Percentiles rank a stretch among this genome's conserved stretches.
phyloP scores from a whole-genome alignment of 257 asterid genomes.

The Solanum paucissectum region DNA sequence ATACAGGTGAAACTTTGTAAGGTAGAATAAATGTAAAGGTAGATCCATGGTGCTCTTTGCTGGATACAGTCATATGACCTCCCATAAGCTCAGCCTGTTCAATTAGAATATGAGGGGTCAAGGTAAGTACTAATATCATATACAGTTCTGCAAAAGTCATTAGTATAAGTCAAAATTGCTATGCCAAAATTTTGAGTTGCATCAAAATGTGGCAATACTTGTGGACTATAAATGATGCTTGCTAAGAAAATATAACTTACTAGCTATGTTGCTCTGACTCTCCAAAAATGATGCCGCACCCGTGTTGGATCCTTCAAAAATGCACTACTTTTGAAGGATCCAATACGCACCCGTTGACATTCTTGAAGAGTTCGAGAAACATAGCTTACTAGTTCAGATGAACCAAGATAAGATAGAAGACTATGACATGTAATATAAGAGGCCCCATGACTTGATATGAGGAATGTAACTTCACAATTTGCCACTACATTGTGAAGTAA shows the following conservation, averaged over 20 bases:
- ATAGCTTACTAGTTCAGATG: not conserved
- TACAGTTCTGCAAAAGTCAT: not conserved
- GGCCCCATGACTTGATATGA: not conserved
- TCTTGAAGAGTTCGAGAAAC: not conserved
- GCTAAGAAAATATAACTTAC: not conserved
- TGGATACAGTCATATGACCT: slow-evolving; percentile 65
- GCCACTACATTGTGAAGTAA: not conserved
- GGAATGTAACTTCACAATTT: not conserved
- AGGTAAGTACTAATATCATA: not conserved
- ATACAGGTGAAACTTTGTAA: slow-evolving; percentile 48
- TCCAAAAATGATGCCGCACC: not conserved
- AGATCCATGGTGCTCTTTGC: slow-evolving; percentile 63
- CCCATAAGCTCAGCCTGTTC: slow-evolving; percentile 95
- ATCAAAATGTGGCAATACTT: not conserved
- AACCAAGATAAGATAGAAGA: not conserved
- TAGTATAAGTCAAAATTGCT: not conserved
- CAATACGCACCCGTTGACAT: not conserved
- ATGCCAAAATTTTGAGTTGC: not conserved
- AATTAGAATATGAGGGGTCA: not conserved
- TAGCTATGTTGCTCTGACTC: not conserved
- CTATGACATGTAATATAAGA: not conserved
- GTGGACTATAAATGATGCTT: not conserved
- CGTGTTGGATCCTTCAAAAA: not conserved
- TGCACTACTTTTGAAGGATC: not conserved
- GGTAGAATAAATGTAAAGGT: slow-evolving; percentile 76